Percentiles rank a stretch among this genome's conserved stretches.
Conservation (phyloP, 768 basidiomycete species). For the Psilocybe sp. region DNA sequence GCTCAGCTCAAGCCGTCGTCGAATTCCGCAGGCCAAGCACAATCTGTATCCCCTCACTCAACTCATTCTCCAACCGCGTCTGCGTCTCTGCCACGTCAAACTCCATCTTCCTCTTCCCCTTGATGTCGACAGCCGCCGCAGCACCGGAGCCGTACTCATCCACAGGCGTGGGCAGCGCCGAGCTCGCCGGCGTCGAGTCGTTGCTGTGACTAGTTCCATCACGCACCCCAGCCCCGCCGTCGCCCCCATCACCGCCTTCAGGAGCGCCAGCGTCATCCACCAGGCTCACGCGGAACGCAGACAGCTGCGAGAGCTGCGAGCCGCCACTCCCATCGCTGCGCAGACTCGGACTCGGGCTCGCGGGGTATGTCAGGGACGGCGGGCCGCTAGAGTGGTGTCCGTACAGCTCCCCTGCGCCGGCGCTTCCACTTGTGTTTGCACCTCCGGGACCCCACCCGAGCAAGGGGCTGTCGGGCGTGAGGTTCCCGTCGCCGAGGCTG, state of each 20-base stretch:
- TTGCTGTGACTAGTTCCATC: slow-evolving; percentile 11
- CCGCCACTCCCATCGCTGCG: too few relatives aligned
- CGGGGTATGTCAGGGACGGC: slow-evolving; percentile 2
- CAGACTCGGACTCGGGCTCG: too few relatives aligned
- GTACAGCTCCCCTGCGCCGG: slow-evolving; percentile 23
- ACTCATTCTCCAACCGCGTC: not conserved
- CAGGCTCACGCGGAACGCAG: slow-evolving; percentile 19
- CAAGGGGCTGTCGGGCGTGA: slow-evolving; percentile 25
- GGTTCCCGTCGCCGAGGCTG: slow-evolving; percentile 16
- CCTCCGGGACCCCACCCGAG: slow-evolving; percentile 13
- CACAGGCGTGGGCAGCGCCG: slow-evolving; percentile 27
- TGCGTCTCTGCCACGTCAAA: not conserved
- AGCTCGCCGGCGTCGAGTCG: slow-evolving; percentile 23
- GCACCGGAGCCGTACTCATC: slow-evolving; percentile 19
- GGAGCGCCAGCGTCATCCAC: not conserved
- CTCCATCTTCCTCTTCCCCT: slow-evolving; percentile 6
- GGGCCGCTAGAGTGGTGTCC: slow-evolving; percentile 21
- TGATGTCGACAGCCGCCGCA: not conserved
- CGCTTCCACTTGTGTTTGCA: too few relatives aligned
- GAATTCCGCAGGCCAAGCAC: slow-evolving; percentile 1
- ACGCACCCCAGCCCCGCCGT: too few relatives aligned
- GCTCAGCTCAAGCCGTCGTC: too few relatives aligned
- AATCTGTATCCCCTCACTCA: slow-evolving; percentile 12
- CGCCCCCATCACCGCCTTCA: too few relatives aligned
- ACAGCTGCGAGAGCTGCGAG: slow-evolving; percentile 10